Evolutionary conservation across 176 grass and related monocot genomes (phyloP), one percentile per base, ranked within the genome.

Genomic region (maize (Zea mays)): DNA sequence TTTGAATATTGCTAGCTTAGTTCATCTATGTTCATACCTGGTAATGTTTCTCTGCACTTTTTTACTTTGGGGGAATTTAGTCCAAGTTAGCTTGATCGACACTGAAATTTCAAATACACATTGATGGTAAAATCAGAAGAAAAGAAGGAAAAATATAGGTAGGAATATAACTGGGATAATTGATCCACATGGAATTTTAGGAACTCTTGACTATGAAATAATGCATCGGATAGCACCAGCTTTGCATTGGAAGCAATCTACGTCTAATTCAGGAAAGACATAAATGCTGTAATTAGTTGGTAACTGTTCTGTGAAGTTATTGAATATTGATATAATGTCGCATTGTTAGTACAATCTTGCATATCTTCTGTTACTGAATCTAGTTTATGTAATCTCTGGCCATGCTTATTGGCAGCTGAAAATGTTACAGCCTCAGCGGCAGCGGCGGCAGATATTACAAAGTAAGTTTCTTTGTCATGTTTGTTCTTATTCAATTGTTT

Each of bases 391-490:
- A 56, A 85, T 45, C 47, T 84, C 17, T 72, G 84, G 17, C 48
- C 21, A 10, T 67, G 36, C 58, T 62, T 88, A 69, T 84, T 84
- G 47, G 67, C 72, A 87, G 86, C 78, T 76, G 87, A 93, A 87
- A 82, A 83, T 77, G 85, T 77, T 62, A 79, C 83, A 48, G 68
- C 77, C 60, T 80, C 86, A 46, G 83, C 83, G 80, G 92, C 87
- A 49, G 84, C 94, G 46, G 92, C 89, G 1, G 86, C 92, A 63
- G 92, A 99, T 72, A 81, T 87, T 90, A 99, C 96, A 74, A 99
- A 99, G 96, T 99, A 90, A 74, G 82, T 11, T 63, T 41, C 64
- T 78, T 64, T 74, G 45, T 46, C 58, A 81, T 65, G 20, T 77
- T 48, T 71, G 27, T 67, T 51, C 5, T 62, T 63, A 6, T 69